A percentile compares a stretch with the other conserved stretches of the same genome.
Conservation (phyloP, 2,329 filamentous ascomycete species). For the Calonectria pteridis region DNA sequence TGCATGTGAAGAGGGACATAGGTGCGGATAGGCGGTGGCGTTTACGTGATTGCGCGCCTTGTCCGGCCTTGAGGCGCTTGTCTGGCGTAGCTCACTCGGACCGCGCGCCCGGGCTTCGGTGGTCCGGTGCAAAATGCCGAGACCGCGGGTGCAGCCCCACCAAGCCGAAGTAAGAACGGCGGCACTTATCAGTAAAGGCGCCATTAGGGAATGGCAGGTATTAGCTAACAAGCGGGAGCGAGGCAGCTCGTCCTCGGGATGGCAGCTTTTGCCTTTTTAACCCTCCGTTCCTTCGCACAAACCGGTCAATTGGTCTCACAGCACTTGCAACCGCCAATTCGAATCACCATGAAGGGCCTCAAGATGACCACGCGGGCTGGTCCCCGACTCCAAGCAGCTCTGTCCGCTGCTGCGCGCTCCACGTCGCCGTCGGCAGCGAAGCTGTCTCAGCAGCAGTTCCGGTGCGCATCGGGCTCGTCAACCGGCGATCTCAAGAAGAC, state of each 20-base stretch:
- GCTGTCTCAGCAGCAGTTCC: slow-evolving; percentile 41
- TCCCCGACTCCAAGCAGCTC: slow-evolving; percentile 43
- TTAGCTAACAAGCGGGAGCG: slow-evolving; percentile 17
- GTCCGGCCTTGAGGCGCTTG: not conserved
- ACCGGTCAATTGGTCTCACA: slow-evolving; percentile 33
- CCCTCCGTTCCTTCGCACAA: slow-evolving; percentile 16
- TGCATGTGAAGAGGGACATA: not conserved
- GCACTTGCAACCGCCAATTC: slow-evolving; percentile 37
- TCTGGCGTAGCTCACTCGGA: slow-evolving; percentile 34
- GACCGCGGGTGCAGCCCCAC: slow-evolving; percentile 34
- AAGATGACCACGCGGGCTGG: slow-evolving; percentile 47
- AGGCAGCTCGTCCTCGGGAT: slow-evolving; percentile 19
- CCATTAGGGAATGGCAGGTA: slow-evolving; percentile 27
- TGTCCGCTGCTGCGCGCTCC: slow-evolving; percentile 37
- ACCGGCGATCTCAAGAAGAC: slow-evolving; percentile 68
- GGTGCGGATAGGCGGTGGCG: not conserved
- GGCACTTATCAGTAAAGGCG: slow-evolving; percentile 26
- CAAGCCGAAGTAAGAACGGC: slow-evolving; percentile 19
- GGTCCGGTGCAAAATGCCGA: slow-evolving; percentile 37
- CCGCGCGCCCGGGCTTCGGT: slow-evolving; percentile 33
- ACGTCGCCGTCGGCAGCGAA: slow-evolving; percentile 34
- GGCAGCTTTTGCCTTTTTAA: slow-evolving; percentile 24
- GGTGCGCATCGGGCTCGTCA: slow-evolving; percentile 46
- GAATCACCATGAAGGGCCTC: slow-evolving; percentile 48
- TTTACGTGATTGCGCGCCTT: slow-evolving; percentile 2